These are phyloP conservation scores for Lasiodiplodia citricola DNA, from an alignment of 2,329 filamentous ascomycete species.

Conservation along the genomic window DNA sequence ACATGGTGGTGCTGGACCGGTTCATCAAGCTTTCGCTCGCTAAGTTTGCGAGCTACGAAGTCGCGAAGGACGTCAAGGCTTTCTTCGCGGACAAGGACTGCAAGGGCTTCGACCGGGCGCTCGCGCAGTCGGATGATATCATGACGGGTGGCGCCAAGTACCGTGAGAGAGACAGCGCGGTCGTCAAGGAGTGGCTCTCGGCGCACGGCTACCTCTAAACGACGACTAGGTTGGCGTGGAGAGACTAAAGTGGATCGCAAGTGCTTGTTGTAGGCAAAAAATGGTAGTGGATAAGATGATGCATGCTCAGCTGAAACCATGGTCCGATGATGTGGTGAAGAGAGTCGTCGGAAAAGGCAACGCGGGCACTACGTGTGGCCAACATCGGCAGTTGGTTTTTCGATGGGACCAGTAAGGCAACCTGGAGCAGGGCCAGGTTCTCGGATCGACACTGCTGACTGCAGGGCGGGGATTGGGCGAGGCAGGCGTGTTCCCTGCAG, in stretches of 20 bases:
- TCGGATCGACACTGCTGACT: slow-evolving; percentile 2
- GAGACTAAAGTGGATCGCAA: slow-evolving; percentile 19
- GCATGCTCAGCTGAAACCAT: neutral
- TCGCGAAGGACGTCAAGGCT: slow-evolving; percentile 74
- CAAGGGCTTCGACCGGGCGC: slow-evolving; percentile 80
- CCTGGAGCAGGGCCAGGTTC: neutral
- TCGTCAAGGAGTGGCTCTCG: slow-evolving; percentile 79
- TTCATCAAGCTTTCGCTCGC: slow-evolving; percentile 80
- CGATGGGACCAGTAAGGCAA: neutral
- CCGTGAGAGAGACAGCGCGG: slow-evolving; percentile 73
- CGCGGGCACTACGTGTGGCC: neutral
- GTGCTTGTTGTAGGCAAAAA: neutral
- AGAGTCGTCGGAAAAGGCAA: neutral
- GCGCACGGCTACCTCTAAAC: slow-evolving; percentile 58
- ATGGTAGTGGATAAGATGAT: neutral
- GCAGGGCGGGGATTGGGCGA: neutral
- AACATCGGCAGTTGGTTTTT: neutral
- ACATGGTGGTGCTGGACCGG: slow-evolving; percentile 87
- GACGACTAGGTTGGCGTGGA: slow-evolving; percentile 11
- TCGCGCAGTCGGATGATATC: slow-evolving; percentile 85
- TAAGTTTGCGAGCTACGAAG: slow-evolving; percentile 74
- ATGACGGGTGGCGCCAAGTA: slow-evolving; percentile 85
- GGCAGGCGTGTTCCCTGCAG: neutral
- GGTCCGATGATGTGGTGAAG: slow-evolving; percentile 2
- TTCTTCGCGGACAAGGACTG: slow-evolving; percentile 92